Percentiles rank a stretch among this genome's conserved stretches.
These are phyloP conservation scores for Uronychia binucleata DNA, from an alignment of 73 alveolate genomes.

Conservation along the genomic window DNA sequence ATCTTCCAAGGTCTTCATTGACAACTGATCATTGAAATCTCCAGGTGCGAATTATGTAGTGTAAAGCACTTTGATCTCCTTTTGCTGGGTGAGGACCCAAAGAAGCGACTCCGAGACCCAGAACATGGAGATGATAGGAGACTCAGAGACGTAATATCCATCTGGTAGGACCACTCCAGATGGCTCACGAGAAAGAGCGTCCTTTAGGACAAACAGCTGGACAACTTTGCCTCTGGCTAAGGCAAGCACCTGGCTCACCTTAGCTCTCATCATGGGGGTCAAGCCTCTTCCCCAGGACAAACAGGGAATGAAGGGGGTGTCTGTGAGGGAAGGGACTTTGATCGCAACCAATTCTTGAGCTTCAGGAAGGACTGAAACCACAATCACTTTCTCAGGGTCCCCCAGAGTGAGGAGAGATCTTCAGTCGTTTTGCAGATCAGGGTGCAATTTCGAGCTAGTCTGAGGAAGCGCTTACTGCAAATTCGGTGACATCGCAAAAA, in stretches of 20 bases:
- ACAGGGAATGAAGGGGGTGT: constrained; percentile 14
- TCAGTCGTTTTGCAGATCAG: neutral
- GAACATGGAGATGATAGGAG: constrained; percentile 24
- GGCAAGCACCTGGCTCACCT: no score
- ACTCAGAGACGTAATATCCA: constrained; percentile 48
- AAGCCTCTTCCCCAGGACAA: constrained; percentile 40
- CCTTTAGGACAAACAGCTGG: constrained; percentile 13
- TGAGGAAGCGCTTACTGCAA: neutral
- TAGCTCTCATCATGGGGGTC: constrained; percentile 17
- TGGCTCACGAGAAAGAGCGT: constrained; percentile 10
- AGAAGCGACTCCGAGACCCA: constrained; percentile 36
- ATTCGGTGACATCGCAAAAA: neutral
- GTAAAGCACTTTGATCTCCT: constrained; percentile 31
- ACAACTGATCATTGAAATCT: neutral
- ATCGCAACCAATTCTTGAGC: neutral
- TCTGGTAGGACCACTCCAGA: constrained; percentile 13
- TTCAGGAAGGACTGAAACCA: constrained; percentile 2
- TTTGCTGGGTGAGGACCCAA: constrained; percentile 14
- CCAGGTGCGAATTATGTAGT: constrained; percentile 62
- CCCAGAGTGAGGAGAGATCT: constrained; percentile 20
- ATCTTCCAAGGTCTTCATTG: neutral
- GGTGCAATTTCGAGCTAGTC: neutral
- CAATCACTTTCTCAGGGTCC: constrained; percentile 13
- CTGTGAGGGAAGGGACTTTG: neutral
- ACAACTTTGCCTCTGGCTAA: constrained; percentile 52